phyloP scores from a whole-genome alignment of 2,329 filamentous ascomycete species.

The Pseudogymnoascus sp. region DNA sequence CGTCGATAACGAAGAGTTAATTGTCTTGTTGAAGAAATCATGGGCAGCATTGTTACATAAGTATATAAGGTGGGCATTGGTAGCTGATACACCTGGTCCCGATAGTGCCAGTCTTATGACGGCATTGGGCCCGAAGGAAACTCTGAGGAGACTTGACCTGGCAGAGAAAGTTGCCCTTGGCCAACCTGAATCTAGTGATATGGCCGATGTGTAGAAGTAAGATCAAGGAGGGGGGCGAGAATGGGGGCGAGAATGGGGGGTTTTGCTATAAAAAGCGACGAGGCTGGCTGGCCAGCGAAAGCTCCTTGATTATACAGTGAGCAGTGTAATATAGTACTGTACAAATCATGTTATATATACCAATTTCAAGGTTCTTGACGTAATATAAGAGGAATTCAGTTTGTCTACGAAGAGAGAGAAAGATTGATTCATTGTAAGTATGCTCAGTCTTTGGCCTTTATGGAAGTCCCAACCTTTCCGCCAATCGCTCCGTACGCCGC shows the following conservation, averaged over 20 bases:
- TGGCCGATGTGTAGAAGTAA: background rate
- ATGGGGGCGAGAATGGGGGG: background rate
- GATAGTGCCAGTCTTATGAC: conserved; percentile 46
- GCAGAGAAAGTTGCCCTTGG: conserved; percentile 17
- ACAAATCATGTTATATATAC: background rate
- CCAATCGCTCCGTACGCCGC: conserved; percentile 1
- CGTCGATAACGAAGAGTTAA: background rate
- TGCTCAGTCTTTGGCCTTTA: background rate
- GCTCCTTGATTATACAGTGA: background rate
- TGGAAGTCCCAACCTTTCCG: background rate
- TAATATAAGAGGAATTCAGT: background rate
- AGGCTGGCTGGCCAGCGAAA: background rate
- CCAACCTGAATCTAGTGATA: background rate
- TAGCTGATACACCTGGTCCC: conserved; percentile 46
- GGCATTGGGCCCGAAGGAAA: conserved; percentile 47
- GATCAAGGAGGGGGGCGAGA: background rate
- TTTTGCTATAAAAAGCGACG: background rate
- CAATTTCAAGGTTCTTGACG: background rate
- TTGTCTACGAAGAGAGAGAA: background rate
- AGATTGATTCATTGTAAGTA: conserved; percentile 2
- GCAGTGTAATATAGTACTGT: conserved; percentile 1
- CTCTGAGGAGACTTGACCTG: conserved; percentile 32
- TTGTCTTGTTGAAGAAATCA: conserved; percentile 19
- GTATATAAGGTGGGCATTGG: conserved; percentile 50
- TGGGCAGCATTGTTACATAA: conserved; percentile 42